These are phyloP conservation scores for Tuber melanosporum DNA, from an alignment of 495 filamentous ascomycete species.

Conservation along the genomic window DNA sequence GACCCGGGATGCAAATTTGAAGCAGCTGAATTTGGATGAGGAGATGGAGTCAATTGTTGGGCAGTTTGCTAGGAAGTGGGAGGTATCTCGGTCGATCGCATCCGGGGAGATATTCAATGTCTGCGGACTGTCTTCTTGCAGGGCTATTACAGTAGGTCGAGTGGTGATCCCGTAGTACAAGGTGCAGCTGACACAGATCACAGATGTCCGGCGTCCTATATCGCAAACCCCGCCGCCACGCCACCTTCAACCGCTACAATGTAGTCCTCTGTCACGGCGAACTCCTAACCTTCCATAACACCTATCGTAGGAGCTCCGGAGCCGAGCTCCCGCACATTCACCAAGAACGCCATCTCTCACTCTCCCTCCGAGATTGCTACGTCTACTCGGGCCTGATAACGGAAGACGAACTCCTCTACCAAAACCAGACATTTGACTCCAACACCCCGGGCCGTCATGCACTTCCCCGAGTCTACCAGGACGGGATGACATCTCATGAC, in stretches of 20 bases:
- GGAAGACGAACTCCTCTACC: conserved; percentile 61
- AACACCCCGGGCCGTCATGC: conserved; percentile 60
- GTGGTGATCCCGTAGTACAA: neutral
- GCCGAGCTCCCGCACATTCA: conserved; percentile 57
- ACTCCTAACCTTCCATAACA: conserved; percentile 57
- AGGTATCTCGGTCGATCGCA: conserved; percentile 60
- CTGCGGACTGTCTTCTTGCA: conserved; percentile 60
- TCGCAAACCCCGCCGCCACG: conserved; percentile 59
- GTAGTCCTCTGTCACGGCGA: conserved; percentile 61
- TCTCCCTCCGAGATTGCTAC: conserved; percentile 64
- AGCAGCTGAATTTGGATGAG: conserved; percentile 62
- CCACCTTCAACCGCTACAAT: conserved; percentile 57
- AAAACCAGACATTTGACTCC: conserved; percentile 63
- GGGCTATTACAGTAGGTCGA: conserved; percentile 53
- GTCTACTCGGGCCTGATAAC: conserved; percentile 65
- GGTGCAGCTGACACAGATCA: neutral
- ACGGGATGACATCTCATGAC: conserved; percentile 61
- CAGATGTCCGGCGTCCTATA: conserved; percentile 61
- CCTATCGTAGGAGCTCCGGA: conserved; percentile 54
- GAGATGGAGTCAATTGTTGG: conserved; percentile 62
- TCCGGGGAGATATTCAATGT: conserved; percentile 64
- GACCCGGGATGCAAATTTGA: conserved; percentile 56
- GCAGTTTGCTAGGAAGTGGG: conserved; percentile 66
- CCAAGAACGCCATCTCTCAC: conserved; percentile 53
- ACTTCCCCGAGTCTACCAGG: conserved; percentile 59